Evolutionary conservation across 2,329 filamentous ascomycete genomes (phyloP).

Genomic region (Colletotrichum neosansevieriae): DNA sequence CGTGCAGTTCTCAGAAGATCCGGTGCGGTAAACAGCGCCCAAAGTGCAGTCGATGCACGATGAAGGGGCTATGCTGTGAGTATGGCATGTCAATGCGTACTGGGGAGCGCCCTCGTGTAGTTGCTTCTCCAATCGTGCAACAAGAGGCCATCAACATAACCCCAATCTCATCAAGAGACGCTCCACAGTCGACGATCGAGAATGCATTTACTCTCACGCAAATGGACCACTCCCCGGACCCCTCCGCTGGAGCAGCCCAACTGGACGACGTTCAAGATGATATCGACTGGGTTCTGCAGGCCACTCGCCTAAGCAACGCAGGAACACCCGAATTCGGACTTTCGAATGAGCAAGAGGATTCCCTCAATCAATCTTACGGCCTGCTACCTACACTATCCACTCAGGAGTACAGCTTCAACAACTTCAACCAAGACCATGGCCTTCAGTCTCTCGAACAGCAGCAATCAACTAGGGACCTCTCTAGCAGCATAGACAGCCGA

Average conservation of each 20-base stretch:
- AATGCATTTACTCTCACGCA: constrained; percentile 6
- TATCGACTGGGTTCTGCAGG: constrained; percentile 9
- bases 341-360: neutral
- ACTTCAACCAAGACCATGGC: neutral
- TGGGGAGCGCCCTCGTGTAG: constrained; percentile 13
- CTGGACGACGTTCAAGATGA: constrained; percentile 7
- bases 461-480: neutral
- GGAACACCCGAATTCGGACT: constrained; percentile 11
- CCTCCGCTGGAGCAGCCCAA: neutral
- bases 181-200: neutral
- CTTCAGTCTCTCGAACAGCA: constrained; percentile 4
- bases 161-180: constrained; percentile 3
- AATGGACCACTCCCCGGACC: neutral
- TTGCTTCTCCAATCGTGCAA: neutral
- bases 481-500: neutral
- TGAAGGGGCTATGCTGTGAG: constrained; percentile 15
- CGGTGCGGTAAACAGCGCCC: constrained; percentile 22
- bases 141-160: neutral
- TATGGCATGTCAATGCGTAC: constrained; percentile 29
- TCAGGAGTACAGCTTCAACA: neutral
- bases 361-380: neutral
- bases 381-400: neutral
- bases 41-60: constrained; percentile 16
- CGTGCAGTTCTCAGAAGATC: constrained; percentile 28
- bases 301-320: neutral